Evolutionary conservation across 805 yeast species (phyloP).

Genomic region (Hanseniaspora clermontiae): DNA sequence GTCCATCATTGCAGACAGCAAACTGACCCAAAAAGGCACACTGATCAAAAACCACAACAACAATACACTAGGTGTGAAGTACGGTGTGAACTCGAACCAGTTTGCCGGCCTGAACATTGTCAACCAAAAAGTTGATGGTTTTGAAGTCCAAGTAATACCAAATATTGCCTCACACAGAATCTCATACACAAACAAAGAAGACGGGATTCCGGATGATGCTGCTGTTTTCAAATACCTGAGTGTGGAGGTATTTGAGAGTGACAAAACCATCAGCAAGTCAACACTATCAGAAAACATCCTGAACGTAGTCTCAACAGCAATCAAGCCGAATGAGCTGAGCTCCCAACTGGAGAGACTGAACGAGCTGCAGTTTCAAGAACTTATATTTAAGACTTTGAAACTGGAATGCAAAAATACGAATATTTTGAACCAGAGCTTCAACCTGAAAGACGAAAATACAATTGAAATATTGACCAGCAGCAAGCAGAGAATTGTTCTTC

Average conservation of each 20-base stretch:
- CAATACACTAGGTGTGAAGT: conserved; percentile 60
- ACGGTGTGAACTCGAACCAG: conserved; percentile 35
- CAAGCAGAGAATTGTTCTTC: not conserved
- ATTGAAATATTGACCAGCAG: not conserved
- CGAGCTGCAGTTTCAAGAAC: conserved; percentile 6
- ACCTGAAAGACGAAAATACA: not conserved
- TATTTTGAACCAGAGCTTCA: not conserved
- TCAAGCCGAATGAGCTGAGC: not conserved
- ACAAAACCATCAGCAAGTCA: not conserved
- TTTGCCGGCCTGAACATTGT: not conserved
- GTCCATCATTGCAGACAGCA: conserved; percentile 33
- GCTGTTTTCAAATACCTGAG: conserved; percentile 1
- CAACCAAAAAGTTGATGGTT: not conserved
- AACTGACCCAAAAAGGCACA: not conserved
- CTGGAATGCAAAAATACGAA: conserved; percentile 1
- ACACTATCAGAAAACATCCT: not conserved
- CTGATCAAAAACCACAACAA: conserved; percentile 35
- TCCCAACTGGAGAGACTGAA: conserved; percentile 6
- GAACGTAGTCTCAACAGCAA: not conserved
- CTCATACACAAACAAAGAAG: not conserved
- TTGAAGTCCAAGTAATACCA: conserved; percentile 3
- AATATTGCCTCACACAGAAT: conserved; percentile 6
- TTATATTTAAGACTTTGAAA: conserved; percentile 8
- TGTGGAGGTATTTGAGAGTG: not conserved
- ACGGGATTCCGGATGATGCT: not conserved